Evolutionary conservation across 768 basidiomycete genomes (phyloP).

Genomic region (Pisolithus tinctorius): DNA sequence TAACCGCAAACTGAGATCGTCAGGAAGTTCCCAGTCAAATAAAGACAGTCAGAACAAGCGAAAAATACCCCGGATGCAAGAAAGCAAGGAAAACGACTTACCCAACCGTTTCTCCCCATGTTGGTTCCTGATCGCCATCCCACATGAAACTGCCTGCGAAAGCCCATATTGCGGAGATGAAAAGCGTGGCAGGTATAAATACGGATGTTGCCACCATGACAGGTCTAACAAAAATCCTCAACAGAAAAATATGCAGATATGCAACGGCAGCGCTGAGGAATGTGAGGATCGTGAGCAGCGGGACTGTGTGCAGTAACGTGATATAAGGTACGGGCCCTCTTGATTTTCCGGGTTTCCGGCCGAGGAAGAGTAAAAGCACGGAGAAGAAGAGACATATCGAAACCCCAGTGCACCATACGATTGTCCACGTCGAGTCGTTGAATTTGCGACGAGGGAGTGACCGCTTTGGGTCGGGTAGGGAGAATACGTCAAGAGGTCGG

Average conservation of each 20-base stretch:
- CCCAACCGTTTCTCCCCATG: conserved; percentile 82
- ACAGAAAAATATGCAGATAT: conserved; percentile 67
- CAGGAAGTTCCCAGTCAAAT: not conserved
- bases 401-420: conserved; percentile 55
- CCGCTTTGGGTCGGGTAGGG: conserved; percentile 72
- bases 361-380: conserved; percentile 58
- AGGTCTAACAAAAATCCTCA: conserved; percentile 78
- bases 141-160: conserved; percentile 75
- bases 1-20: conserved; percentile 37
- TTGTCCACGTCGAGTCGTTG: conserved; percentile 69
- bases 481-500: conserved; percentile 64
- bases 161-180: conserved; percentile 73
- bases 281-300: conserved; percentile 67
- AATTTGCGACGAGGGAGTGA: conserved; percentile 60
- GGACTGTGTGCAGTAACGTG: conserved; percentile 70
- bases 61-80: not conserved
- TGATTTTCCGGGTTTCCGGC: conserved; percentile 32
- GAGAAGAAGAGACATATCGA: conserved; percentile 56
- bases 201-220: conserved; percentile 74
- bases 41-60: no score
- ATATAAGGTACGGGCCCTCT: conserved; percentile 47
- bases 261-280: conserved; percentile 63
- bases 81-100: conserved; percentile 29
- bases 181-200: conserved; percentile 66
- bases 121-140: conserved; percentile 47